Evolutionary conservation across 2,329 filamentous ascomycete species (phyloP), one percentile per base, ranked within the genome.

Genomic region (Alternaria panax): DNA sequence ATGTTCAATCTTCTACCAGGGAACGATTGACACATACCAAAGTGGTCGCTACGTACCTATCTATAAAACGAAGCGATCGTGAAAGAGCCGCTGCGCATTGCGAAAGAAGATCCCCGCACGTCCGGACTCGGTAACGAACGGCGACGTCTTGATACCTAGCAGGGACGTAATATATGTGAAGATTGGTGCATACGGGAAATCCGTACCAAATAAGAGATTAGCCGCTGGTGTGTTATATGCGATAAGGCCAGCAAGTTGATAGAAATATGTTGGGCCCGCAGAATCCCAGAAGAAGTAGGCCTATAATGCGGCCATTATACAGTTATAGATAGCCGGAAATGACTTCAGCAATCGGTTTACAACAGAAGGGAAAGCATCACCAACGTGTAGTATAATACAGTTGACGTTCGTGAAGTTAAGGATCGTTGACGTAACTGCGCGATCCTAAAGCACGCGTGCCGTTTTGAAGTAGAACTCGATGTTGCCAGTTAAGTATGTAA

Each of bases 381-480:
- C 59, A 3, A 47, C 54, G 40, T 64, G 61, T 8, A 59, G 55
- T 8, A 64, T 36, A 12, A 64, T 62, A 12, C 50, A 62, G 40
- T 62, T 52, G 25, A 64, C 24, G 12, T 48, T 51, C 2, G 58
- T 62, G n/a, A 59, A 62, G 46, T 64, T 62, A 5, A 58, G 38
- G 1, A 56, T 22, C 0, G 58, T 61, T 7, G 46, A 54, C 20
- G 54, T 54, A 14, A 62, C 34, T n/a, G 51, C 36, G 8, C 62
- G 55, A 9, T 56, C 51, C n/a, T 38, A 27, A n/a, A 64, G 34
- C 5, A 53, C 53, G 7, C 54, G 54, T n/a, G 61, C 61, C 4
- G 61, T 64, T 18, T 64, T 59, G 30, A 61, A 64, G 34, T 58
- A 59, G 28, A 64, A 64, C 18, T 64, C 61, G 1, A 64, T 56